These are phyloP conservation scores for Zalaria sp. DNA, from an alignment of 2,329 filamentous ascomycete genomes.

Conservation along the genomic window DNA sequence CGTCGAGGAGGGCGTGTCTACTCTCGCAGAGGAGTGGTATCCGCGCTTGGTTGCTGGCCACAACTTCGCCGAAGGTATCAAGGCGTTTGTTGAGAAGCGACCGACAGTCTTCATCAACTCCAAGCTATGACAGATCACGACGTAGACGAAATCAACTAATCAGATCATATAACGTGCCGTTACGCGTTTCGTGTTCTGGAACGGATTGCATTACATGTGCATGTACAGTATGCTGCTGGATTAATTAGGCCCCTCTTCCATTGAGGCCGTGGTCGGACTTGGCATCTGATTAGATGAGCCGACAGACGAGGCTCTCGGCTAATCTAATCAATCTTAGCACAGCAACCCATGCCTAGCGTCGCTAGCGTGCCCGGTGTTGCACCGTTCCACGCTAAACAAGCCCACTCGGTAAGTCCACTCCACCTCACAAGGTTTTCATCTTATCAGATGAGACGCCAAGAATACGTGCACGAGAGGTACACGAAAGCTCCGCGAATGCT, in stretches of 20 bases:
- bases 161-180: too few relatives aligned
- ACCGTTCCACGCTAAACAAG: too few relatives aligned
- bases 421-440: slow-evolving; percentile 3
- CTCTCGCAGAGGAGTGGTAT: slow-evolving; percentile 26
- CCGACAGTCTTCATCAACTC: slow-evolving; percentile 35
- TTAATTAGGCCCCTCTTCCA: too few relatives aligned
- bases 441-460: slow-evolving; percentile 5
- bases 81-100: slow-evolving; percentile 38
- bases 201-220: background rate
- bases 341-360: background rate
- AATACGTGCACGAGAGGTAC: background rate
- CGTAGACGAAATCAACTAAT: too few relatives aligned
- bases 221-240: background rate
- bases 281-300: background rate
- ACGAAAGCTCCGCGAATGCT: background rate
- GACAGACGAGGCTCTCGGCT: background rate
- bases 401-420: background rate
- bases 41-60: slow-evolving; percentile 27
- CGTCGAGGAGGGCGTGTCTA: slow-evolving; percentile 15
- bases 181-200: too few relatives aligned
- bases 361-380: too few relatives aligned
- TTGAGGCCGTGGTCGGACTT: background rate
- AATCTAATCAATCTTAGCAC: background rate
- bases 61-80: slow-evolving; percentile 36
- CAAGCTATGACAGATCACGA: slow-evolving; percentile 24